Conservation (phyloP, 305 asterid species). For the Fraxinus baroniana region DNA sequence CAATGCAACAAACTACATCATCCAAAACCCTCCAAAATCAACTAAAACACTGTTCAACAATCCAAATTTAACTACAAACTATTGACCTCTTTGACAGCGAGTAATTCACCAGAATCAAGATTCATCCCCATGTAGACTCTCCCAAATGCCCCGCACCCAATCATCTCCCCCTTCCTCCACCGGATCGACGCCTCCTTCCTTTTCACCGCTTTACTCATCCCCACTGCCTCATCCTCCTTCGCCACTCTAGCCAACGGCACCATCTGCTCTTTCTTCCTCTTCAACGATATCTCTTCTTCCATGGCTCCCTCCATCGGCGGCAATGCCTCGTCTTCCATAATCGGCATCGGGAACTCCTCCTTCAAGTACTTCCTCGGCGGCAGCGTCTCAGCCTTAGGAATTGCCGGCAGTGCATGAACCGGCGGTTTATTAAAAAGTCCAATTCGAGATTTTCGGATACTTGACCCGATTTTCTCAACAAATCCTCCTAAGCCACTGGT, state of each 20-base stretch:
- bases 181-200: slow-evolving; percentile 45
- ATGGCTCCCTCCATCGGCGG: slow-evolving; percentile 41
- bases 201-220: background rate
- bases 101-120: slow-evolving; percentile 87
- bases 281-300: slow-evolving; percentile 30
- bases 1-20: slow-evolving; percentile 26
- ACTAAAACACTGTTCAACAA: background rate
- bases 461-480: slow-evolving; percentile 83
- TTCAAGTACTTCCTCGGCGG: slow-evolving; percentile 20
- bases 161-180: slow-evolving; percentile 95
- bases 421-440: slow-evolving; percentile 76
- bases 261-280: slow-evolving; percentile 31
- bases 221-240: background rate
- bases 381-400: slow-evolving; percentile 30
- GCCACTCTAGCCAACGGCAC: slow-evolving; percentile 22
- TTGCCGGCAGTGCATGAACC: slow-evolving; percentile 61
- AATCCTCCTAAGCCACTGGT: slow-evolving; percentile 70
- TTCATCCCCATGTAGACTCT: slow-evolving; percentile 98
- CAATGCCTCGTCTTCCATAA: slow-evolving; percentile 38
- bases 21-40: background rate
- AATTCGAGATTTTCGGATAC: slow-evolving; percentile 81
- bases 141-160: slow-evolving; percentile 96
- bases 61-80: slow-evolving; percentile 7
- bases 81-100: slow-evolving; percentile 92
- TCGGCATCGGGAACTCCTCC: slow-evolving; percentile 1